These are phyloP conservation scores for Diaporthe amygdali DNA, from an alignment of 2,329 filamentous ascomycete genomes.

Conservation along the genomic window DNA sequence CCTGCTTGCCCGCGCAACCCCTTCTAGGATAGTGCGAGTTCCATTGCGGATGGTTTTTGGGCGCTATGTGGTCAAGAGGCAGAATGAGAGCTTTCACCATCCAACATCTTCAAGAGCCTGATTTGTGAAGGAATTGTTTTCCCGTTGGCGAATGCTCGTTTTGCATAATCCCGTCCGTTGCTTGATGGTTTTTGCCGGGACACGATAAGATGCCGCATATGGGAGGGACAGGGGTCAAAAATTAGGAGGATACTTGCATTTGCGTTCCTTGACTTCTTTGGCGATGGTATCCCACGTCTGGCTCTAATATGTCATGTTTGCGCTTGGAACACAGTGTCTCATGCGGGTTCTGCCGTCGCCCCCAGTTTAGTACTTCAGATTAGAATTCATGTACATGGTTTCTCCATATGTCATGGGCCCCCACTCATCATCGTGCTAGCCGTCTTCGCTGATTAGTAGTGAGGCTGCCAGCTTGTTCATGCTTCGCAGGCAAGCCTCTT, in stretches of 20 bases:
- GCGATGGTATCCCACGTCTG: neutral
- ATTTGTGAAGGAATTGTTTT: neutral
- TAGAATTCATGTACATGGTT: slow-evolving; percentile 10
- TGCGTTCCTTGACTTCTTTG: slow-evolving; percentile 13
- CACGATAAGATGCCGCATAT: slow-evolving; percentile 14
- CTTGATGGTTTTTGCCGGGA: slow-evolving; percentile 10
- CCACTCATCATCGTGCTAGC: neutral
- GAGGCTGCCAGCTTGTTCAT: too few species aligned
- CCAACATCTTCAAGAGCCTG: neutral
- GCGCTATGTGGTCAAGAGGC: neutral
- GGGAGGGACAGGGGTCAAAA: neutral
- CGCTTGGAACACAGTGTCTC: neutral
- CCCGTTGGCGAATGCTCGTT: neutral
- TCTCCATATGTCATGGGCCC: neutral
- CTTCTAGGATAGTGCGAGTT: neutral
- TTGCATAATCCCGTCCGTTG: neutral
- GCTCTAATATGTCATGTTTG: neutral
- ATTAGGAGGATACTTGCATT: neutral
- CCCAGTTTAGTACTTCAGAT: neutral
- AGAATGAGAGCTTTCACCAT: slow-evolving; percentile 13
- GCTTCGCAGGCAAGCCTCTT: too few species aligned
- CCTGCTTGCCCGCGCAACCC: neutral
- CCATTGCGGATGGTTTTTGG: neutral
- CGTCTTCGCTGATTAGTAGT: too few species aligned
- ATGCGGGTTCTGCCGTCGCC: neutral